Conservation (phyloP, 1,139 yeast species). For the Meyerozyma sp. region DNA sequence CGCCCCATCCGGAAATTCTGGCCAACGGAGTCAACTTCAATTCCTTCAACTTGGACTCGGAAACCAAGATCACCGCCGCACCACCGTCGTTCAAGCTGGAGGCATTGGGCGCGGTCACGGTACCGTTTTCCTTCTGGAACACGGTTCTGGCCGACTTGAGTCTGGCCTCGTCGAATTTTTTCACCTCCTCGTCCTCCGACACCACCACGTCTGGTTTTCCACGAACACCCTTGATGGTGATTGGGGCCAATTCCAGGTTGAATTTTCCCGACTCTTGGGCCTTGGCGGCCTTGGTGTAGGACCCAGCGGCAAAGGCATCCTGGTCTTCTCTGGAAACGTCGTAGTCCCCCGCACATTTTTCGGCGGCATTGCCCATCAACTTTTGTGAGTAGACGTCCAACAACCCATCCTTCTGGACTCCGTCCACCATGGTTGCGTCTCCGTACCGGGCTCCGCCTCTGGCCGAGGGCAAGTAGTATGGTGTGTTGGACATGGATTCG, state of each 20-base stretch:
- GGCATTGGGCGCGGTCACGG: constrained; percentile 95
- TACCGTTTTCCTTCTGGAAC: constrained; percentile 86
- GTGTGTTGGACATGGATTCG: constrained; percentile 94
- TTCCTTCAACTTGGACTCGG: constrained; percentile 78
- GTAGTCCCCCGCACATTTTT: constrained; percentile 83
- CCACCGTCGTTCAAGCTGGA: constrained; percentile 96
- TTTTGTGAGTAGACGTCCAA: constrained; percentile 80
- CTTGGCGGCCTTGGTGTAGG: constrained; percentile 72
- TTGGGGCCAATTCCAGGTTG: constrained; percentile 72
- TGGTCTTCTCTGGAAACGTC: constrained; percentile 61
- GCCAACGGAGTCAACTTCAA: constrained; percentile 85
- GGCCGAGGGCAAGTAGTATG: constrained; percentile 84
- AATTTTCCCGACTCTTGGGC: constrained; percentile 82
- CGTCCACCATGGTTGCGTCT: constrained; percentile 72
- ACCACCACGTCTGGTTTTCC: constrained; percentile 85
- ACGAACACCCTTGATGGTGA: constrained; percentile 81
- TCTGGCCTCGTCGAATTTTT: constrained; percentile 69
- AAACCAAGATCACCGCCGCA: constrained; percentile 85
- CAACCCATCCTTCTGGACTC: constrained; percentile 86
- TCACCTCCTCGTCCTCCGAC: constrained; percentile 66
- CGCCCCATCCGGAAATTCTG: constrained; percentile 91
- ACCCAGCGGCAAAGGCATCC: constrained; percentile 63
- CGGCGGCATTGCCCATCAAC: constrained; percentile 97
- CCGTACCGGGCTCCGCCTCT: constrained; percentile 60
- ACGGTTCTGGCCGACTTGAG: constrained; percentile 84